Base-by-base conservation (phyloP, 2,329 filamentous ascomycete genomes). In the Emydomyces testavorans region DNA sequence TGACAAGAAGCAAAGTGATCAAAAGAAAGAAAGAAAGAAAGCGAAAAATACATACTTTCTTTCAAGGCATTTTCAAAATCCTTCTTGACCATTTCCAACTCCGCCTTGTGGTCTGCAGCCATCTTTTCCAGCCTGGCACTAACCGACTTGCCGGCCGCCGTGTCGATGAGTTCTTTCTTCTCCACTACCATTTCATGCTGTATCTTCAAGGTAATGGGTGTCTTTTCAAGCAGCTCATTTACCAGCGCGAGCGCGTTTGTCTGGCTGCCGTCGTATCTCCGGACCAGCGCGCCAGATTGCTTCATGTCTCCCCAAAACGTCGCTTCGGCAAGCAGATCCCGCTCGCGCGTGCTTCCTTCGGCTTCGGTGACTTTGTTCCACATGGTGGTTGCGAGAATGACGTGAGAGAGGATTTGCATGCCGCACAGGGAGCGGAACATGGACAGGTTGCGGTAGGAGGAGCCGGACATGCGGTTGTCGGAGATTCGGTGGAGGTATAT, bases 401-500 rank as follows among this genome's bases (percentile, higher is more conserved):
- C n/a, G 41, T 44, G 21, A 13, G 28, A 32, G 7, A 44, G 15
- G 6, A 23, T 23, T 6, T 11, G 4, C 31, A 23, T 32, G 8
- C 41, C 41, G n/a, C 41, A 44, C 3, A 44, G 15, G 11, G 41
- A 32, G 20, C 41, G 41, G 13, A 44, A 44, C 28, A 44, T 32
- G 4, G 3, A 5, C 16, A 32, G 11, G 20, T 44, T 44, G 8
- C 28, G 26, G 11, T 24, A 35, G 6, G 41, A 32, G n/a, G 26
- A 20, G 3, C 41, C 41, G 26, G 28, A 20, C 41, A 44, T 44
- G 28, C 41, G 41, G 20, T 32, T 32, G 31, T 44, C 41, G 20
- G 31, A 24, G 41, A 44, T 44, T 21, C 41, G 24, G 16, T 44
- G 41, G 11, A 44, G 26, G 20, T 44, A 44, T 32, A 44, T 44